Evolutionary conservation across 2,329 filamentous ascomycete genomes (phyloP).

Genomic region (Colletotrichum eremochloae): DNA sequence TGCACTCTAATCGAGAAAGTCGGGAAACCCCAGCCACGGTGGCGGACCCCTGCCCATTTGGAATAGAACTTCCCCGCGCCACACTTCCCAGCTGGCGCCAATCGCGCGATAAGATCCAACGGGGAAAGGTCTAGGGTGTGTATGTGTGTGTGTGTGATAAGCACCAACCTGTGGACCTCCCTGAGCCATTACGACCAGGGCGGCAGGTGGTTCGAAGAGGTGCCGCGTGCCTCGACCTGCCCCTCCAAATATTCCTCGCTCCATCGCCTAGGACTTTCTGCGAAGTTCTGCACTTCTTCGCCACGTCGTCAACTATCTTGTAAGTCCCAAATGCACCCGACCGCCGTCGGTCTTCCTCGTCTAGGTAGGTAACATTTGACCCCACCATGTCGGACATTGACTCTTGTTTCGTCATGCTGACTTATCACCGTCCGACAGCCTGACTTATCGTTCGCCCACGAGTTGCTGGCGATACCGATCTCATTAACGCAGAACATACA

Average conservation of each 20-base stretch:
- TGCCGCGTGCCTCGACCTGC: constrained; percentile 40
- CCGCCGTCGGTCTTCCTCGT: background rate
- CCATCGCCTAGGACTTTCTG: constrained; percentile 12
- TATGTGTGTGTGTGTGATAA: constrained; percentile 34
- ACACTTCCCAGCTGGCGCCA: constrained; percentile 34
- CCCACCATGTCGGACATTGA: constrained; percentile 38
- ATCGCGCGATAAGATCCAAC: constrained; percentile 32
- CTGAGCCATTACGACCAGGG: constrained; percentile 12
- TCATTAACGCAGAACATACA: constrained; percentile 24
- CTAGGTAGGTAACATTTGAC: constrained; percentile 39
- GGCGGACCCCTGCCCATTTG: constrained; percentile 11
- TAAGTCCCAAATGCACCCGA: constrained; percentile 9
- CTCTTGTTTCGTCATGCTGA: constrained; percentile 43
- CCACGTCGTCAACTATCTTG: constrained; percentile 12
- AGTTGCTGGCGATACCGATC: constrained; percentile 35
- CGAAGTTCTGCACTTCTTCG: constrained; percentile 11
- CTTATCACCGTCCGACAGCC: constrained; percentile 37
- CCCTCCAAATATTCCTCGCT: constrained; percentile 38
- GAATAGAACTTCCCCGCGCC: constrained; percentile 15
- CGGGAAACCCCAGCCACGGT: constrained; percentile 37
- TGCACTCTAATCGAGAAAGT: constrained; percentile 10
- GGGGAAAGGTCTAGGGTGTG: constrained; percentile 28
- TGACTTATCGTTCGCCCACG: constrained; percentile 34
- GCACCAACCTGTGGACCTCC: constrained; percentile 17
- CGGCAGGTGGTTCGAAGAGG: constrained; percentile 28